phyloP scores from a whole-genome alignment of 2,329 filamentous ascomycete species.

The Clarireedia paspali region DNA sequence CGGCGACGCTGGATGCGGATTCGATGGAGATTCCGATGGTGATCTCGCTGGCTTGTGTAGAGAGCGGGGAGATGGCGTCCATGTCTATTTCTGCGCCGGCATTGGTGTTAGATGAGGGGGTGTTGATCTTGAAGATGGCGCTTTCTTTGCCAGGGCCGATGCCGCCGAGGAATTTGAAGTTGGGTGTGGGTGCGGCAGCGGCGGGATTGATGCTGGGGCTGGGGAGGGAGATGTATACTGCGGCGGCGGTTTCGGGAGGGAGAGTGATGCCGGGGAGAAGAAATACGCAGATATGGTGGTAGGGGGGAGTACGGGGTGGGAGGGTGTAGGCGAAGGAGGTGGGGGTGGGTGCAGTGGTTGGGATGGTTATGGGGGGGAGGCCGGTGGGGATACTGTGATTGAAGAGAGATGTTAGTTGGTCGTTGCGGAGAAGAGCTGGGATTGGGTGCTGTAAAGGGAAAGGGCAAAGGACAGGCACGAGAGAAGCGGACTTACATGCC shows the following conservation, averaged over 20 bases:
- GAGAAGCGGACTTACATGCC: conserved; percentile 18
- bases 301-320: conserved; percentile 39
- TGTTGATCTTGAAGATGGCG: conserved; percentile 74
- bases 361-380: conserved; percentile 47
- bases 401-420: background rate
- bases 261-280: conserved; percentile 68
- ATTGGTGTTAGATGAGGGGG: conserved; percentile 1
- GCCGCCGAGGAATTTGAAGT: conserved; percentile 78
- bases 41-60: conserved; percentile 35
- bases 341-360: conserved; percentile 44
- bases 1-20: conserved; percentile 61
- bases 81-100: conserved; percentile 35
- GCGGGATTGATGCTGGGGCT: conserved; percentile 30
- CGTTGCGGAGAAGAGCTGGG: background rate
- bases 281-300: conserved; percentile 84
- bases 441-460: background rate
- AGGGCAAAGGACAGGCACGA: background rate
- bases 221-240: conserved; percentile 76
- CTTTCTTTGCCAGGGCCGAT: conserved; percentile 87
- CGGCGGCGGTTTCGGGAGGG: conserved; percentile 70
- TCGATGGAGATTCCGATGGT: conserved; percentile 81
- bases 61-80: conserved; percentile 18
- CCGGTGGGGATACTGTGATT: conserved; percentile 44
- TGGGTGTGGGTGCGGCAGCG: background rate
- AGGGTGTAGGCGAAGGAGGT: conserved; percentile 51